Conservation (phyloP, 768 basidiomycete genomes). For the Xerocomus spinulosus region DNA sequence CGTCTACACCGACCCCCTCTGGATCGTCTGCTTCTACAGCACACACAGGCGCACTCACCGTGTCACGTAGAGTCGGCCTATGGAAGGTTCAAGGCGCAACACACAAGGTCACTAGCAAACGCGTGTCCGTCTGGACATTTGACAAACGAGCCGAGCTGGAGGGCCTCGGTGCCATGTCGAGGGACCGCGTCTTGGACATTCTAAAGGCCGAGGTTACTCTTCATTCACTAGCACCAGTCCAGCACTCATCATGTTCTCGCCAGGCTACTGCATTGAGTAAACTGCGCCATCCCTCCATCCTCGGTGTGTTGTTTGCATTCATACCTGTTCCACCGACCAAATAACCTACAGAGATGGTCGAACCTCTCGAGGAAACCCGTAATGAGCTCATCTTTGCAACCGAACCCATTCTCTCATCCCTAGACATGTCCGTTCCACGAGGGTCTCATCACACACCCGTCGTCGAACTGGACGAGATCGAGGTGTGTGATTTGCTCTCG, state of each 20-base stretch:
- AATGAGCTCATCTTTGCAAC: constrained; percentile 90
- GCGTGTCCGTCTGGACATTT: constrained; percentile 88
- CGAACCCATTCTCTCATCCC: constrained; percentile 79
- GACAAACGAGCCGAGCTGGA: constrained; percentile 84
- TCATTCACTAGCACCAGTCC: not conserved
- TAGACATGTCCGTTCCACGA: constrained; percentile 72
- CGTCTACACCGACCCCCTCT: constrained; percentile 35
- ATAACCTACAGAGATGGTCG: constrained; percentile 77
- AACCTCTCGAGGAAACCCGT: constrained; percentile 91
- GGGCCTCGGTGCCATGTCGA: constrained; percentile 55
- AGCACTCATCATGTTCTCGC: constrained; percentile 8
- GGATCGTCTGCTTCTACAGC: constrained; percentile 28
- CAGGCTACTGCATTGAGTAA: constrained; percentile 81
- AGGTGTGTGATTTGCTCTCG: constrained; percentile 46
- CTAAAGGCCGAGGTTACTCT: constrained; percentile 81
- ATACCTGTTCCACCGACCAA: constrained; percentile 2
- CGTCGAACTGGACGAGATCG: constrained; percentile 93
- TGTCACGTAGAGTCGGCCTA: constrained; percentile 58
- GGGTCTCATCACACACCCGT: constrained; percentile 50
- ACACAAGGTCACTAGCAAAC: constrained; percentile 87
- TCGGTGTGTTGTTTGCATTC: constrained; percentile 48
- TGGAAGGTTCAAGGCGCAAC: constrained; percentile 87
- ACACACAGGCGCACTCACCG: constrained; percentile 37
- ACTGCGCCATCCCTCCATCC: constrained; percentile 87
- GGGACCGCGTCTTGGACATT: constrained; percentile 75